Conservation (phyloP, 73 alveolate species). For the Symbiodinium pilosum region DNA sequence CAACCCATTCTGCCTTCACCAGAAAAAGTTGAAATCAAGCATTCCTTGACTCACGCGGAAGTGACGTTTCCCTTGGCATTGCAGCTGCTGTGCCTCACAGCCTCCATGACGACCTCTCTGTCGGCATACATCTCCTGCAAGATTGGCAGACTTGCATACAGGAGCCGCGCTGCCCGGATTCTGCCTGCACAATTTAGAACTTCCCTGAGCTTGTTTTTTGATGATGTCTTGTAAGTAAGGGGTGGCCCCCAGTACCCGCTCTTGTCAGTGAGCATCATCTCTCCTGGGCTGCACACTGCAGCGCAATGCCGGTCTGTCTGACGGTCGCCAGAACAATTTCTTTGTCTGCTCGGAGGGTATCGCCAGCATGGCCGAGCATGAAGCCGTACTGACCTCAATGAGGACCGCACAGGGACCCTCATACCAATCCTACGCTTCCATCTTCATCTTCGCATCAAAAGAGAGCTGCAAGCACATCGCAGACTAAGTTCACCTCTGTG, state of each 20-base stretch:
- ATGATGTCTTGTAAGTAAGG: too few species aligned
- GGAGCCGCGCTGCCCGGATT: too few species aligned
- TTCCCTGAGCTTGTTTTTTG: too few species aligned
- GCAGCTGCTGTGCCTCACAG: conserved; percentile 11
- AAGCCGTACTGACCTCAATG: conserved; percentile 13
- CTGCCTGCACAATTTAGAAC: too few species aligned
- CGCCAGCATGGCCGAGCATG: conserved; percentile 12
- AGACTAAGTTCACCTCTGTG: neutral
- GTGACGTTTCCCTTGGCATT: neutral
- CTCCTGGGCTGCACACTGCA: conserved; percentile 18
- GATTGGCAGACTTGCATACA: too few species aligned
- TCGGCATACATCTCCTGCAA: conserved; percentile 1
- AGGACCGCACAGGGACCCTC: too few species aligned
- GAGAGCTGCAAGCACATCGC: too few species aligned
- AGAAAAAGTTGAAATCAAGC: too few species aligned
- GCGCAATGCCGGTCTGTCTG: conserved; percentile 27
- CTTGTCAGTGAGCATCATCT: neutral
- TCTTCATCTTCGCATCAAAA: too few species aligned
- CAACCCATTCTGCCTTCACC: conserved; percentile 7
- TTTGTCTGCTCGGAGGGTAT: conserved; percentile 7
- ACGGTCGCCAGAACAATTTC: conserved; percentile 6
- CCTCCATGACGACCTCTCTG: neutral
- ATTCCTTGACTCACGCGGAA: too few species aligned
- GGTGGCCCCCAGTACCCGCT: neutral
- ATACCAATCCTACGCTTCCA: too few species aligned